Evolutionary conservation across 2,329 filamentous ascomycete genomes (phyloP), one percentile per base, ranked within the genome.

Genomic region (Epicoccum sorghinum): DNA sequence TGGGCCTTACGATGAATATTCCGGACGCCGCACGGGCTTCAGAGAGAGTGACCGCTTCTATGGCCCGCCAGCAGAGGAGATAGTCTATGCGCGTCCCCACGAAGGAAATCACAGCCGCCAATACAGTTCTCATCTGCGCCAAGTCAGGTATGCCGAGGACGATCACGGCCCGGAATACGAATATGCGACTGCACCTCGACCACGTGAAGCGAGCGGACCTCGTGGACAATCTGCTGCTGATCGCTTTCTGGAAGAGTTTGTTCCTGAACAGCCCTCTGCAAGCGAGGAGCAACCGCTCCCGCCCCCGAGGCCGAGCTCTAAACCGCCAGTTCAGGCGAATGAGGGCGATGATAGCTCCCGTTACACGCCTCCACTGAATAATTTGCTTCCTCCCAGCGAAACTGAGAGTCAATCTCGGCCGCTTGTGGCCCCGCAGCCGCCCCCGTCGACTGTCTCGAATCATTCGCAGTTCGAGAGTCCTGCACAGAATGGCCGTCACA

Each of bases 191-290:
- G 67, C 70, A 47, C 52, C 54, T 27, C 61, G 52, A 44, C 58
- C 57, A 9, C 61, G 58, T 22, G 66, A 71, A 7, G 55, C 48
- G 3, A 69, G 64, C 47, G 60, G 61, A 22, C 46, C 61, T 36
- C 58, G 58, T 48, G 67, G 60, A 8, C 63, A 66, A 27, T 66
- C 70, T 32, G 69, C 68, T 9, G 71, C 71, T 27, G 72, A 74
- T 54, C 69, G 70, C 23, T 74, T 75, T 42, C 45, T 75, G 13
- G 69, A 71, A 27, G 71, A 73, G 7, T 65, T 73, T 38, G 61
- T 65, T 7, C 68, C 66, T 27, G 58, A 55, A 13, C 62, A 65
- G 36, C 49, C 60, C 24, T 37, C 59, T 44, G 23, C 52, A 8
- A 58, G 52, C 35, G 67, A 66, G 42, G 35, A 60, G 30, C 59